Evolutionary conservation across 1,139 yeast species (phyloP).

Genomic region (Sugiyamaella castrensis): DNA sequence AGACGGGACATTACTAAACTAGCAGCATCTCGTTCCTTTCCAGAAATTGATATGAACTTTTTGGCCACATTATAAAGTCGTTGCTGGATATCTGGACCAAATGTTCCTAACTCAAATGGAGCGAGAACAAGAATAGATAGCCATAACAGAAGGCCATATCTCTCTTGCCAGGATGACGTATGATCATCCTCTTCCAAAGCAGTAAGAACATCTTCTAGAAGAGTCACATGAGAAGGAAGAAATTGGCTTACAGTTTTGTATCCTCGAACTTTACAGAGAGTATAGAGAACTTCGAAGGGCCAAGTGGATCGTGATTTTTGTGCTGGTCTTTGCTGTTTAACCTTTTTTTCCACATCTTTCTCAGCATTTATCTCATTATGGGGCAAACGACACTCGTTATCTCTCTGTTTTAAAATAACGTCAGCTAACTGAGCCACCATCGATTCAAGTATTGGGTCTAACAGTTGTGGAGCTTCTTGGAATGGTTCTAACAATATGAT

Average conservation of each 20-base stretch:
- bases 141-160: conserved; percentile 68
- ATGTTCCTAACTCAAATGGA: conserved; percentile 60
- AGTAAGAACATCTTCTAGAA: conserved; percentile 38
- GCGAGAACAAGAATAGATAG: conserved; percentile 61
- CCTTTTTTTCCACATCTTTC: not conserved
- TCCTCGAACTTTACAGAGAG: conserved; percentile 63
- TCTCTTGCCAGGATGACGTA: conserved; percentile 48
- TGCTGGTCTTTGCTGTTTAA: not conserved
- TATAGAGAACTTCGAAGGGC: conserved; percentile 44
- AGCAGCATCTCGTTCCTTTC: conserved; percentile 51
- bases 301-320: conserved; percentile 9
- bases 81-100: conserved; percentile 40
- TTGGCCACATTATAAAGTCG: conserved; percentile 41
- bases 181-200: conserved; percentile 13
- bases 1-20: conserved; percentile 43
- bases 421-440: conserved; percentile 23
- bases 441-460: conserved; percentile 34
- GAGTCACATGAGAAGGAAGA: conserved; percentile 57
- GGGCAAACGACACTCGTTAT: too few species aligned
- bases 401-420: conserved; percentile 12
- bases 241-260: conserved; percentile 56
- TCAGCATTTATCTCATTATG: not conserved
- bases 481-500: conserved; percentile 29
- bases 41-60: conserved; percentile 41
- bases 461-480: conserved; percentile 39